Conservation (phyloP, 192 early-diverging fungal species). For the Backusella westeae region DNA sequence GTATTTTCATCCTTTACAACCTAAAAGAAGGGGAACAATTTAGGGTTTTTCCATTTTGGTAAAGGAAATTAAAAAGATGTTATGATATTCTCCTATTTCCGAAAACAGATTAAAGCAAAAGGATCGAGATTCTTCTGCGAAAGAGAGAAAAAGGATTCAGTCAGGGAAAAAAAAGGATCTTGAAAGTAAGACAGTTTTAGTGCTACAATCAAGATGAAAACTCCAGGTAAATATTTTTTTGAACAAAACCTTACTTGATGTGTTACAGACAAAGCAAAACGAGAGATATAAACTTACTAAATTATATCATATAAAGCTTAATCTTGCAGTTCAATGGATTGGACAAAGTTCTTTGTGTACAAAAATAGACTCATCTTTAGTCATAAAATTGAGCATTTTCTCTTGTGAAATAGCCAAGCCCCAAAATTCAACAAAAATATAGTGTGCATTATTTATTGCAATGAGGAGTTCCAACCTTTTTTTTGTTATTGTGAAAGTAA, state of each 20-base stretch:
- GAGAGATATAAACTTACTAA: not conserved
- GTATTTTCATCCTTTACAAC: not conserved
- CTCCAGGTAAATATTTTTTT: no score
- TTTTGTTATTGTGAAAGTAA: no score
- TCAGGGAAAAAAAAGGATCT: not conserved
- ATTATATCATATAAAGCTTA: not conserved
- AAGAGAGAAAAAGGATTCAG: not conserved
- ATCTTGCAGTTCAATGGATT: not conserved
- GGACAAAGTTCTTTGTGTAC: no score
- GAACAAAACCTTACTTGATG: not conserved
- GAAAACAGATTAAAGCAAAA: not conserved
- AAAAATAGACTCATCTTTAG: no score
- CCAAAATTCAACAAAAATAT: not conserved
- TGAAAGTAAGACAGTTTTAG: not conserved
- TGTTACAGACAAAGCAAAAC: not conserved
- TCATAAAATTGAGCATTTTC: not conserved
- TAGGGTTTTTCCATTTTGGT: not conserved
- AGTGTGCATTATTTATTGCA: not conserved
- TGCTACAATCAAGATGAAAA: no score
- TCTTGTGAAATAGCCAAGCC: not conserved
- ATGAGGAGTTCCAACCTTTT: not conserved
- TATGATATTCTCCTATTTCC: not conserved
- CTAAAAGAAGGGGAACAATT: not conserved
- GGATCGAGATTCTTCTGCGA: no score
- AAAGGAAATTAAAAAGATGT: not conserved